These are phyloP conservation scores for Fusarium proliferatum DNA, from an alignment of 2,329 filamentous ascomycete species.

Conservation along the genomic window DNA sequence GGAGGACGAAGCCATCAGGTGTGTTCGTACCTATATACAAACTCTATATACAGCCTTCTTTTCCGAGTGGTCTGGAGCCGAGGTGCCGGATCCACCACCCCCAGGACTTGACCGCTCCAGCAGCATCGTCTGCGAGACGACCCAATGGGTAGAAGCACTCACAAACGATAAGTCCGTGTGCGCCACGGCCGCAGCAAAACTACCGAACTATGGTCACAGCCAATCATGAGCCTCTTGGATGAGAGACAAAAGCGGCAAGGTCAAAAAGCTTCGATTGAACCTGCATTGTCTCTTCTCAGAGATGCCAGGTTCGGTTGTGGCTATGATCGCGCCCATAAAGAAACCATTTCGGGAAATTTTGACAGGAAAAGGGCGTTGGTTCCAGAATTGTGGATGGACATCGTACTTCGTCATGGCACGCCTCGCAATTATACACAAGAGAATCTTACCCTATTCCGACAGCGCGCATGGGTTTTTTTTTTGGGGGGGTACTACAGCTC, in stretches of 20 bases:
- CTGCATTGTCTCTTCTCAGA: not conserved
- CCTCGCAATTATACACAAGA: not conserved
- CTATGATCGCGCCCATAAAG: not conserved
- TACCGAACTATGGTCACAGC: not conserved
- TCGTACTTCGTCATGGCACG: not conserved
- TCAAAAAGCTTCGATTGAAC: not conserved
- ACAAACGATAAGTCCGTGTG: not conserved
- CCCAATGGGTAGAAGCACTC: not conserved
- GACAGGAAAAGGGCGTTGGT: not conserved
- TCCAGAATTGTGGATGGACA: not conserved
- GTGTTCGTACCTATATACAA: not conserved
- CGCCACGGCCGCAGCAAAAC: not conserved
- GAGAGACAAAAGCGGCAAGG: not conserved
- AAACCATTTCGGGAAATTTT: not conserved
- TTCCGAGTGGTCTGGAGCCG: not conserved
- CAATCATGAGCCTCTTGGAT: not conserved
- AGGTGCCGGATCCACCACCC: not conserved
- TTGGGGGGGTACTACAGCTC: not conserved
- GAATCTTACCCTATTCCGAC: not conserved
- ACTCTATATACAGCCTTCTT: not conserved
- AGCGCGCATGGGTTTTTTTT: slow-evolving; percentile 15
- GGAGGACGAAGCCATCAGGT: not conserved
- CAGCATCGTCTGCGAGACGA: not conserved
- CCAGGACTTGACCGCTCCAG: not conserved
- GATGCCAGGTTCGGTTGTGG: too few species aligned